Percentiles rank a stretch among this genome's conserved stretches.
phyloP scores from a whole-genome alignment of 768 basidiomycete genomes.

The Leucosporidium creatinivorum region DNA sequence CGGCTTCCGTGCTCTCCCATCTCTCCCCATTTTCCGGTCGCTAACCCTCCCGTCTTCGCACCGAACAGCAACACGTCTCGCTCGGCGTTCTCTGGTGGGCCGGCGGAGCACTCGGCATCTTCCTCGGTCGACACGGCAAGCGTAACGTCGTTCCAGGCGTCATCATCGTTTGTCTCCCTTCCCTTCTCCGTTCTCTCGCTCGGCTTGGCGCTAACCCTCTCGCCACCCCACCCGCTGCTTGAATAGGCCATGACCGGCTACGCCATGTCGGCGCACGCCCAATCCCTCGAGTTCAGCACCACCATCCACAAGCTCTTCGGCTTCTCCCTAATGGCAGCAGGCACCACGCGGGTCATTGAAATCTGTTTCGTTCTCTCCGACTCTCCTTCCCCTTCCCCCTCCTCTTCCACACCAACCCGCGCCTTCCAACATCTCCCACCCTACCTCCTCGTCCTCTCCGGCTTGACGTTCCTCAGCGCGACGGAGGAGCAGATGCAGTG shows the following conservation, averaged over 20 bases:
- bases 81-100: conserved; percentile 80
- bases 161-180: conserved; percentile 51
- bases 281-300: conserved; percentile 2
- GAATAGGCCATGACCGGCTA: conserved; percentile 86
- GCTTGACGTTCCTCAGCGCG: conserved; percentile 81
- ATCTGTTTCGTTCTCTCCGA: conserved; percentile 62
- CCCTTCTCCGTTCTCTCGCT: not conserved
- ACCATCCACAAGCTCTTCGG: conserved; percentile 64
- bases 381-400: conserved; percentile 19
- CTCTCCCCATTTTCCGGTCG: not conserved
- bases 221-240: not conserved
- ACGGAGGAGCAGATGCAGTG: conserved; percentile 82
- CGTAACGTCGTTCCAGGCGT: conserved; percentile 72
- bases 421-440: conserved; percentile 77
- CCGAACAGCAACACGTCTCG: conserved; percentile 79
- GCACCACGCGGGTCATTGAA: conserved; percentile 69
- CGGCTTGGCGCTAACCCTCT: not conserved
- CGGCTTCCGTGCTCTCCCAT: too few relatives aligned
- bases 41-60: not conserved
- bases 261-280: conserved; percentile 85
- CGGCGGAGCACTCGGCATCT: conserved; percentile 81
- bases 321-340: conserved; percentile 76
- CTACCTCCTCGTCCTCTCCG: conserved; percentile 60
- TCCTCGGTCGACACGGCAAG: conserved; percentile 67
- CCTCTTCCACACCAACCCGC: not conserved